phyloP scores from a whole-genome alignment of 1,139 yeast species.

The Pichia norvegensis region DNA sequence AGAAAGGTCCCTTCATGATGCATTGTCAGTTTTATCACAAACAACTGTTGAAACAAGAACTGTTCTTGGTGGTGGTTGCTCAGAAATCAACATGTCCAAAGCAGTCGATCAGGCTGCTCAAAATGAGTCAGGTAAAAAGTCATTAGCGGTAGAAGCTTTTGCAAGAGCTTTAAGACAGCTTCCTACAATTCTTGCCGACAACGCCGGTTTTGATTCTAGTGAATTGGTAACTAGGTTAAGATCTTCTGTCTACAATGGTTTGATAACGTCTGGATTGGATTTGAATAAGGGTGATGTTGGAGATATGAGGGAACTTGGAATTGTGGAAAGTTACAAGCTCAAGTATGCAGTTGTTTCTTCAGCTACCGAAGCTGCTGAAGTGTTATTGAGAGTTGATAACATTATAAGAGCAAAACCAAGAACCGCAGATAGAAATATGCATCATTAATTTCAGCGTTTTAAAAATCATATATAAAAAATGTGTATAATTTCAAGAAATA shows the following conservation, averaged over 20 bases:
- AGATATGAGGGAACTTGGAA: conserved; percentile 90
- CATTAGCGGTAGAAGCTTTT: conserved; percentile 90
- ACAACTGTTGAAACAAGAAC: conserved; percentile 93
- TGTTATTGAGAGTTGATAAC: conserved; percentile 87
- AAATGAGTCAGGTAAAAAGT: conserved; percentile 86
- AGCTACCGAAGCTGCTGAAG: conserved; percentile 97
- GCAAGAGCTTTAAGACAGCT: conserved; percentile 90
- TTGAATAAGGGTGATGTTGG: conserved; percentile 76
- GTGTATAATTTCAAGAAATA: background rate
- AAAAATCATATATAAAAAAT: conserved; percentile 1
- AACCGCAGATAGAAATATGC: conserved; percentile 74
- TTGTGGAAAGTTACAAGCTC: conserved; percentile 85
- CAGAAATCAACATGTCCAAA: conserved; percentile 96
- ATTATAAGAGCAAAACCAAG: conserved; percentile 95
- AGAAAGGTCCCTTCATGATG: conserved; percentile 95
- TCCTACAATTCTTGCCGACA: conserved; percentile 92
- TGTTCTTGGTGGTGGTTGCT: conserved; percentile 95
- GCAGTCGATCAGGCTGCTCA: conserved; percentile 96
- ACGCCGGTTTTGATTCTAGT: conserved; percentile 93
- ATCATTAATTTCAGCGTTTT: background rate
- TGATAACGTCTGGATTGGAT: conserved; percentile 86
- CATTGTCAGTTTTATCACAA: conserved; percentile 89
- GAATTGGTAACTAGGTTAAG: conserved; percentile 87
- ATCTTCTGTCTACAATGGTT: conserved; percentile 88
- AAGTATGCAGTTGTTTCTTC: conserved; percentile 93